phyloP scores from a whole-genome alignment of 345 rosid species.

The Combretum micranthum region DNA sequence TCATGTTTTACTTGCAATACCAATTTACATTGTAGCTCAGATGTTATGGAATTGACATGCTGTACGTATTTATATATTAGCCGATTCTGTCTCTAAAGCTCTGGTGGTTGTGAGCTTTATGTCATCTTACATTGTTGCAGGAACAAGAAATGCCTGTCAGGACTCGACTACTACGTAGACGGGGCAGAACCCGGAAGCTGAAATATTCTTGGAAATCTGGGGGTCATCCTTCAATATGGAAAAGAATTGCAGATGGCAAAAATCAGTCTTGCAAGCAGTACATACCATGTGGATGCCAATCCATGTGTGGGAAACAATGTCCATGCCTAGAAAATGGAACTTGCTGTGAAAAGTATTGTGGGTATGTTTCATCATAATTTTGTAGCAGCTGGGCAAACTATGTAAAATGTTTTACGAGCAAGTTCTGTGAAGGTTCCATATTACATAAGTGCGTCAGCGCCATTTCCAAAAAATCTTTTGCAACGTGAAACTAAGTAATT shows the following conservation, averaged over 20 bases:
- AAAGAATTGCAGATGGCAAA: slow-evolving; percentile 57
- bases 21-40: no score
- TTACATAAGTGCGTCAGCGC: no score
- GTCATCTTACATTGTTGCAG: slow-evolving; percentile 26
- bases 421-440: not conserved
- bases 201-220: slow-evolving; percentile 88
- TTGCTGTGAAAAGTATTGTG: slow-evolving; percentile 94
- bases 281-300: slow-evolving; percentile 84
- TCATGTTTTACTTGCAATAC: no score
- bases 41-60: no score
- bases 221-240: slow-evolving; percentile 72
- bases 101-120: slow-evolving; percentile 7
- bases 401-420: slow-evolving; percentile 1
- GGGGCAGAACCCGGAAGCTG: slow-evolving; percentile 72
- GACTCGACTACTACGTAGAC: slow-evolving; percentile 45
- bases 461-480: no score
- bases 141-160: slow-evolving; percentile 68
- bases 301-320: slow-evolving; percentile 80
- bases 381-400: slow-evolving; percentile 7
- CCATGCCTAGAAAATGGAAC: slow-evolving; percentile 61
- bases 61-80: not conserved
- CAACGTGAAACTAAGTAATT: no score
- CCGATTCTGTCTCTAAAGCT: slow-evolving; percentile 7
- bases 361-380: slow-evolving; percentile 44
- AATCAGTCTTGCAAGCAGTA: slow-evolving; percentile 57